Evolutionary conservation across 2,329 filamentous ascomycete genomes (phyloP).

Genomic region (Fusarium sp.): DNA sequence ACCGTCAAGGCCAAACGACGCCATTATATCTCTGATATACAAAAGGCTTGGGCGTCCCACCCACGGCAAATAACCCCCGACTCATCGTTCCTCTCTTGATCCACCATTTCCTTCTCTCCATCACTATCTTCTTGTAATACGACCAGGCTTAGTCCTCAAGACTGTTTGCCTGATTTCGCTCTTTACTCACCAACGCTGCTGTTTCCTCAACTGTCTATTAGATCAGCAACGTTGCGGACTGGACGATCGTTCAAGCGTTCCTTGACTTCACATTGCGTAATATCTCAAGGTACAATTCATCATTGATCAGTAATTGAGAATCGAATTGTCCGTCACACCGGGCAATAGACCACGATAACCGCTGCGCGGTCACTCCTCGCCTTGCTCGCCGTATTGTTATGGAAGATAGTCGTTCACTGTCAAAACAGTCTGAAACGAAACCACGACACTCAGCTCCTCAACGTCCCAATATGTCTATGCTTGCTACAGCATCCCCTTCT

Average conservation of each 20-base stretch:
- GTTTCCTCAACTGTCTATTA: slow-evolving; percentile 10
- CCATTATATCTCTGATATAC: slow-evolving; percentile 46
- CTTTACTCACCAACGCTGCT: slow-evolving; percentile 17
- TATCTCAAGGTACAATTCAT: slow-evolving; percentile 15
- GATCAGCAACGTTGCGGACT: neutral
- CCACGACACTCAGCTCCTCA: slow-evolving; percentile 36
- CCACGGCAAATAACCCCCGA: slow-evolving; percentile 21
- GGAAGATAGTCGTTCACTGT: slow-evolving; percentile 53
- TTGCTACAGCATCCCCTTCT: slow-evolving; percentile 57
- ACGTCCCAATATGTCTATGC: slow-evolving; percentile 59
- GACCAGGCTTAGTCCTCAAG: slow-evolving; percentile 12
- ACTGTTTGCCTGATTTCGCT: slow-evolving; percentile 19
- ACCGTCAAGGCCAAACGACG: slow-evolving; percentile 38
- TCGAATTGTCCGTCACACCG: slow-evolving; percentile 8
- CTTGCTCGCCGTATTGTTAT: slow-evolving; percentile 46
- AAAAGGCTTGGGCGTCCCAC: slow-evolving; percentile 44
- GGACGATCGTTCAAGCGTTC: slow-evolving; percentile 4
- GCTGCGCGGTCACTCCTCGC: slow-evolving; percentile 34
- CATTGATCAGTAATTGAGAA: neutral
- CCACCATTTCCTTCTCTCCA: slow-evolving; percentile 11
- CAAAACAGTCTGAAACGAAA: slow-evolving; percentile 43
- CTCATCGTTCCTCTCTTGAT: slow-evolving; percentile 18
- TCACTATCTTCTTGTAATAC: slow-evolving; percentile 10
- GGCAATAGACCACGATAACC: slow-evolving; percentile 20
- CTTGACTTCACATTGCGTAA: slow-evolving; percentile 22